Base-by-base conservation (phyloP, 495 filamentous ascomycete genomes). In the Penicillium tannophilum region DNA sequence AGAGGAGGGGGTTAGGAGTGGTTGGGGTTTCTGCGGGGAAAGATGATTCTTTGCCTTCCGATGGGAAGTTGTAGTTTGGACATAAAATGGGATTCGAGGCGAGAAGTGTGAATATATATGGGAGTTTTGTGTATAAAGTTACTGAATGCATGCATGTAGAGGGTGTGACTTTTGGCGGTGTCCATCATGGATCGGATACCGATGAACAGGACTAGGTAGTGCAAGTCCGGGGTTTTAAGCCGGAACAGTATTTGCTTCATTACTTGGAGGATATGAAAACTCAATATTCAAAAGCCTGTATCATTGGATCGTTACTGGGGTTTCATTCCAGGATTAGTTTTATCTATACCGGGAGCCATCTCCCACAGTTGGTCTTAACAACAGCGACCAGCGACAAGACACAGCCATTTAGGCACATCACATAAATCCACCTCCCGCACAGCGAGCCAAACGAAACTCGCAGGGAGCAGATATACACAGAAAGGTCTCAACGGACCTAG, bases 21-120 rank as follows among this genome's bases (percentile, higher is more conserved):
- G 43, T 63, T 12, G 78, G 71, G 3, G 59, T 70, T 60, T 62
- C 59, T 1, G 47, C 48, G 30, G 61, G 46, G 56, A 54, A 62
- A 50, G 75, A 77, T 68, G 77, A 76, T 70, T 66, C 69, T 52
- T 66, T 78, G 61, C 75, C 74, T 51, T 73, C 72, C 33, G 69
- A 62, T 39, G 43, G 43, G 43, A 53, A 49, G 46, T 35, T 52
- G 52, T 46, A 26, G 28, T 35, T 23, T 23, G 19, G 17, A 16
- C 10, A 11, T 52, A 52, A 4, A 20, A 19, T 12, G 14, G 26
- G 28, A 2, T 23, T 1, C 20, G 20, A 23, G 28, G 4, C 0
- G 11, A 0, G 12, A 7, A 31, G 3, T 9, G 46, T 26, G 48
- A 35, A 9, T 33, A 12, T 30, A 16, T 11, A 10, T 17, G 4